Conservation (phyloP, 352 stramenopile species). For the Phytopythium mirpurense region DNA sequence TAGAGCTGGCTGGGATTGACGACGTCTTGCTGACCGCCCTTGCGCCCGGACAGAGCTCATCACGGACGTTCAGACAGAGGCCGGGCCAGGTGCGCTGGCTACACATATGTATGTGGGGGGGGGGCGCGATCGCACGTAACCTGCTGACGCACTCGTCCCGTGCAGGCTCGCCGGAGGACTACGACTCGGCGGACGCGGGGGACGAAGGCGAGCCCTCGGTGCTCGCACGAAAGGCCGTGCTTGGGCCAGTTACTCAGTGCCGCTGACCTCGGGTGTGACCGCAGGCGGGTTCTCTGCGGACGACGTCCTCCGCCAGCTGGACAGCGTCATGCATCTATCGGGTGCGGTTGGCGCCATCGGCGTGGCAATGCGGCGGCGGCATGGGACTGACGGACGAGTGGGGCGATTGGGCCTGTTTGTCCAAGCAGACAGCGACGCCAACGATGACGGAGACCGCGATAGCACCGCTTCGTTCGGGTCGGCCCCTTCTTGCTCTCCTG, state of each 20-base stretch:
- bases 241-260: not conserved
- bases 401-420: too few species aligned
- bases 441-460: not conserved
- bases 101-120: too few species aligned
- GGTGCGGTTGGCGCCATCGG: slow-evolving; percentile 10
- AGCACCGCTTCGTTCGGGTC: not conserved
- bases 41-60: slow-evolving; percentile 14
- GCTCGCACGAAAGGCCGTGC: too few species aligned
- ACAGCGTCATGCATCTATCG: slow-evolving; percentile 24
- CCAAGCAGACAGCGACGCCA: not conserved
- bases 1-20: not conserved
- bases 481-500: not conserved
- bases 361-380: not conserved
- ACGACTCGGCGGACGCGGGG: not conserved
- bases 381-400: not conserved
- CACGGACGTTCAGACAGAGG: slow-evolving; percentile 17
- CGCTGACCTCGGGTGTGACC: not conserved
- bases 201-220: not conserved
- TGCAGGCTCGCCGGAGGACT: not conserved
- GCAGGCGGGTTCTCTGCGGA: slow-evolving; percentile 17
- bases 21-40: not conserved
- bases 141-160: too few species aligned
- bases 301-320: slow-evolving; percentile 30
- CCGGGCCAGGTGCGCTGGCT: not conserved
- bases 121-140: too few species aligned